phyloP scores from a whole-genome alignment of 495 filamentous ascomycete genomes.

The Monascus purpureus region DNA sequence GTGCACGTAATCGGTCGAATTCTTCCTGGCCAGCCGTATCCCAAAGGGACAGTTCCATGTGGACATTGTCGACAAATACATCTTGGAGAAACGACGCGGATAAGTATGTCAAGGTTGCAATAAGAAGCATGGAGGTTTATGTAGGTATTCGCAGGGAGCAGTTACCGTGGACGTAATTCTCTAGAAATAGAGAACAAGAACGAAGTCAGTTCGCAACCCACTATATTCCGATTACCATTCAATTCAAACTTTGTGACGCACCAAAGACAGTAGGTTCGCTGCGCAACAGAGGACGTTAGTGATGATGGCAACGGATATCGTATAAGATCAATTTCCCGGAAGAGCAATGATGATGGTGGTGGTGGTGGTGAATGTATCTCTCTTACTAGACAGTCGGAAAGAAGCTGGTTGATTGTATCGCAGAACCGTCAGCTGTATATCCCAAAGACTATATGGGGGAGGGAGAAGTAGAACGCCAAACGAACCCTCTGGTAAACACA shows the following conservation, averaged over 20 bases:
- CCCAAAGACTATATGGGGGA: too few relatives aligned
- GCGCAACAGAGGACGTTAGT: constrained; percentile 3
- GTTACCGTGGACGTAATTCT: constrained; percentile 96
- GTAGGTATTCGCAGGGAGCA: too few relatives aligned
- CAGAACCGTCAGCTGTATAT: not conserved
- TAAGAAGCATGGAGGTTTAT: too few relatives aligned
- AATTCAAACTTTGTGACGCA: too few relatives aligned
- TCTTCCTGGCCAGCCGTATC: constrained; percentile 98
- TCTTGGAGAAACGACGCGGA: constrained; percentile 37
- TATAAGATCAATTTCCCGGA: too few relatives aligned
- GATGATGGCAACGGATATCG: constrained; percentile 25
- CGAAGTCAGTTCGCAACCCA: too few relatives aligned
- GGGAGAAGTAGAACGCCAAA: too few relatives aligned
- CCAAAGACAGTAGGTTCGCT: constrained; percentile 93
- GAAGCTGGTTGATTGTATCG: constrained; percentile 63
- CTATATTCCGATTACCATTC: too few relatives aligned
- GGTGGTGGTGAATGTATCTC: too few relatives aligned
- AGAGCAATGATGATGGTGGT: too few relatives aligned
- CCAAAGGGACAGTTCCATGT: constrained; percentile 96
- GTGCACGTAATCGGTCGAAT: constrained; percentile 88
- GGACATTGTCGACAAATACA: constrained; percentile 91
- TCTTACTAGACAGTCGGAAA: constrained; percentile 93
- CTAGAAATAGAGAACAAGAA: constrained; percentile 23
- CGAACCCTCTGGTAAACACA: constrained; percentile 94
- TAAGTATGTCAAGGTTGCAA: too few relatives aligned